A percentile compares a stretch with the other conserved stretches of the same genome.
Conservation (phyloP, 192 early-diverging fungal genomes). For the Umbelopsis isabellina region DNA sequence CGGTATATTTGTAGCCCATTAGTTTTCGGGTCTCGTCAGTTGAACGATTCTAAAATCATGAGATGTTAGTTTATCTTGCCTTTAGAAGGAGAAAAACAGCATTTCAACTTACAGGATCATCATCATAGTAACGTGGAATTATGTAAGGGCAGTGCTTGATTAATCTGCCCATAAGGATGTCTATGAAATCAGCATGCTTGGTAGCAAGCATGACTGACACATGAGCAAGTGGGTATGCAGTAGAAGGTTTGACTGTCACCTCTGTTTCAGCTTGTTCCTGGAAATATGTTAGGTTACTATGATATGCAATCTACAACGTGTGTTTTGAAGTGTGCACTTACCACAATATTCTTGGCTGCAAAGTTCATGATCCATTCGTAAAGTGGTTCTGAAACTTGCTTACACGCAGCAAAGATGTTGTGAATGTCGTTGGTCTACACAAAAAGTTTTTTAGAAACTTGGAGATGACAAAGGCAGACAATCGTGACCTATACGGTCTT, state of each 20-base stretch:
- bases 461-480: neutral
- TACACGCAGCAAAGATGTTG: constrained; percentile 22
- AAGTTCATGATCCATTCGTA: constrained; percentile 58
- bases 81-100: neutral
- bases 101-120: constrained; percentile 50
- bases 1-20: constrained; percentile 44
- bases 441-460: neutral
- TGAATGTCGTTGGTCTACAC: constrained; percentile 27
- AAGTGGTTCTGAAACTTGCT: constrained; percentile 27
- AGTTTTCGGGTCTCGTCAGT: constrained; percentile 35
- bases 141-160: constrained; percentile 72
- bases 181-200: constrained; percentile 58
- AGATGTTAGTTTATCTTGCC: neutral
- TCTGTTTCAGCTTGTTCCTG: constrained; percentile 76
- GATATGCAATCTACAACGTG: neutral
- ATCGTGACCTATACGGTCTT: neutral
- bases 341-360: constrained; percentile 59
- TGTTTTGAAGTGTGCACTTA: constrained; percentile 28
- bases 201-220: constrained; percentile 61
- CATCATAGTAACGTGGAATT: constrained; percentile 62
- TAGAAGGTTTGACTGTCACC: constrained; percentile 55
- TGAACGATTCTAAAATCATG: constrained; percentile 43
- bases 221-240: constrained; percentile 70
- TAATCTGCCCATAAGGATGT: constrained; percentile 66
- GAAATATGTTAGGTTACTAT: neutral